Evolutionary conservation across 2,329 filamentous ascomycete species (phyloP).

Genomic region (Microascus cirrosus): DNA sequence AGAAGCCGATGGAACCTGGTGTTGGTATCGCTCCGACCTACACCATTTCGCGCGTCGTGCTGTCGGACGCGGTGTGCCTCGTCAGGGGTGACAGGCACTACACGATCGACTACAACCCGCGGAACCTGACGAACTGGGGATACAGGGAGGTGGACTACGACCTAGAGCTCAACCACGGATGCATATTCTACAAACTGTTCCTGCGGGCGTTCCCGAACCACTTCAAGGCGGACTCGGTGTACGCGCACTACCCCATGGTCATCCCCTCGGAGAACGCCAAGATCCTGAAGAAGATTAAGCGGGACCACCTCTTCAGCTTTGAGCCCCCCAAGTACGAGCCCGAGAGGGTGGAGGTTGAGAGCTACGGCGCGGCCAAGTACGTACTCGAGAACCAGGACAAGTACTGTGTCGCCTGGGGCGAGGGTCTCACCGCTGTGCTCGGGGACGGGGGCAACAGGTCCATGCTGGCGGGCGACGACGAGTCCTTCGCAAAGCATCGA

Average conservation of each 20-base stretch:
- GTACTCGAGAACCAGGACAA: constrained; percentile 48
- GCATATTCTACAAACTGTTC: constrained; percentile 77
- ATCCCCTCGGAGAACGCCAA: constrained; percentile 61
- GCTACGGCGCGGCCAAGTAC: constrained; percentile 49
- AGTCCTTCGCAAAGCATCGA: constrained; percentile 35
- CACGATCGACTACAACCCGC: constrained; percentile 64
- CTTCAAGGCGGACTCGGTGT: constrained; percentile 68
- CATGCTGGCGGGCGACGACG: constrained; percentile 42
- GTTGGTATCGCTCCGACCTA: constrained; percentile 67
- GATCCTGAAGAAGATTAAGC: constrained; percentile 57
- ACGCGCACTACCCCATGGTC: constrained; percentile 66
- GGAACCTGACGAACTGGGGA: constrained; percentile 74
- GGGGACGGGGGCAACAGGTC: constrained; percentile 40
- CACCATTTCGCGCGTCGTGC: constrained; percentile 64
- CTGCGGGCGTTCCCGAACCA: constrained; percentile 65
- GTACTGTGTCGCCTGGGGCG: constrained; percentile 56
- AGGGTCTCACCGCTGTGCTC: constrained; percentile 52
- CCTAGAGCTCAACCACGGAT: constrained; percentile 64
- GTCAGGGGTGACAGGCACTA: constrained; percentile 72
- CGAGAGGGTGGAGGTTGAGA: constrained; percentile 42
- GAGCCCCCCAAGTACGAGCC: constrained; percentile 43
- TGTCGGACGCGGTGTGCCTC: constrained; percentile 69
- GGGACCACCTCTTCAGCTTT: constrained; percentile 60
- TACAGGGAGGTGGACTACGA: constrained; percentile 67
- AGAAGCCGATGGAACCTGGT: constrained; percentile 61